phyloP scores from a whole-genome alignment of 495 filamentous ascomycete species.

The Rusavskia elegans region DNA sequence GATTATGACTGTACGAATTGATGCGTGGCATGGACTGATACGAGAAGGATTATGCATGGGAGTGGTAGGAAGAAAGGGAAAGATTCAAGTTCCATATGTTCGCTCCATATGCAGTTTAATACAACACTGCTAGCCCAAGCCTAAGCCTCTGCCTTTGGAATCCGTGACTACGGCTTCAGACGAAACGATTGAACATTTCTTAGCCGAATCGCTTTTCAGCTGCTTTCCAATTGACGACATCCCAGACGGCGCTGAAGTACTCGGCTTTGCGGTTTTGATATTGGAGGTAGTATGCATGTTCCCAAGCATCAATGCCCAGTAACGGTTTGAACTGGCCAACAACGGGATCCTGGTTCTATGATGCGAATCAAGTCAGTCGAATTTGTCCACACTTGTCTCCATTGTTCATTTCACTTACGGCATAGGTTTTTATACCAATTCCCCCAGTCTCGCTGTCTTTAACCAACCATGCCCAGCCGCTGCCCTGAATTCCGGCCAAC shows the following conservation, averaged over 20 bases:
- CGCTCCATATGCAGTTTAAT: not conserved
- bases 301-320: conserved; percentile 94
- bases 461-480: conserved; percentile 90
- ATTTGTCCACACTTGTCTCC: not conserved
- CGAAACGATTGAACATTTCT: not conserved
- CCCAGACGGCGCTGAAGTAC: conserved; percentile 94
- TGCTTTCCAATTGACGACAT: conserved; percentile 94
- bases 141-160: too few relatives aligned
- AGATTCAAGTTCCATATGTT: not conserved
- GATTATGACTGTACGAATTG: too few relatives aligned
- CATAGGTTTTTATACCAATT: conserved; percentile 62
- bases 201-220: conserved; percentile 68
- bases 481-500: conserved; percentile 79
- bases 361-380: not conserved
- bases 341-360: conserved; percentile 79
- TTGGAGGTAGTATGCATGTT: conserved; percentile 80
- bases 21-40: too few relatives aligned
- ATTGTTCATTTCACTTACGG: conserved; percentile 25
- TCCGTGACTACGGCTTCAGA: too few relatives aligned
- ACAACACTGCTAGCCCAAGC: not conserved
- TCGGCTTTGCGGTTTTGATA: conserved; percentile 98
- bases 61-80: too few relatives aligned
- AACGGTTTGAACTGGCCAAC: conserved; percentile 73
- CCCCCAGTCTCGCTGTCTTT: conserved; percentile 64
- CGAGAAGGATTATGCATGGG: too few relatives aligned